phyloP scores from a whole-genome alignment of 371 early-diverging fungal genomes.

The Circinella minor region DNA sequence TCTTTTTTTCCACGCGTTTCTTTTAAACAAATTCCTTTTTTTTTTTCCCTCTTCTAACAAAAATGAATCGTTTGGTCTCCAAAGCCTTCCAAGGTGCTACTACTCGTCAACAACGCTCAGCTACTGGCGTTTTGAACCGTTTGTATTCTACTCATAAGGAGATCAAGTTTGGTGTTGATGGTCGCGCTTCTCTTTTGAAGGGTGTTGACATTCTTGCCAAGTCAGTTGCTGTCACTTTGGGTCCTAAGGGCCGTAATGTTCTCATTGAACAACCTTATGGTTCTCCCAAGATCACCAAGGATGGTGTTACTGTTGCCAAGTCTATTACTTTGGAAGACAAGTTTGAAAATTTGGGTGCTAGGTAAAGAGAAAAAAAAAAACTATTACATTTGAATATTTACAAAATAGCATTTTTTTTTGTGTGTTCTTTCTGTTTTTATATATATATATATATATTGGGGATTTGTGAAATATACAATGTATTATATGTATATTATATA shows the following conservation, averaged over 20 bases:
- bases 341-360: constrained; percentile 98
- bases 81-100: constrained; percentile 43
- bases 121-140: constrained; percentile 60
- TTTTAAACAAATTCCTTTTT: constrained; percentile 2
- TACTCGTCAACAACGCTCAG: constrained; percentile 27
- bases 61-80: constrained; percentile 48
- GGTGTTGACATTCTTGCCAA: constrained; percentile 97
- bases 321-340: constrained; percentile 94
- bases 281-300: constrained; percentile 99
- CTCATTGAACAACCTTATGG: constrained; percentile 98
- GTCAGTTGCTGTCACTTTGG: constrained; percentile 97
- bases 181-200: constrained; percentile 87
- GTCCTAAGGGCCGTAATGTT: constrained; percentile 98
- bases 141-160: constrained; percentile 93
- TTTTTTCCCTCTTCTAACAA: background rate
- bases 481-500: no score
- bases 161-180: constrained; percentile 94
- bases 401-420: background rate
- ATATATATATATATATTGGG: background rate
- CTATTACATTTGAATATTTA: background rate
- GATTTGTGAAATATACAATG: background rate
- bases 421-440: background rate
- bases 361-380: constrained; percentile 38
- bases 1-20: constrained; percentile 19
- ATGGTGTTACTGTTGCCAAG: constrained; percentile 99